Evolutionary conservation across 768 basidiomycete genomes (phyloP).

Genomic region (Dentipellis sp.): DNA sequence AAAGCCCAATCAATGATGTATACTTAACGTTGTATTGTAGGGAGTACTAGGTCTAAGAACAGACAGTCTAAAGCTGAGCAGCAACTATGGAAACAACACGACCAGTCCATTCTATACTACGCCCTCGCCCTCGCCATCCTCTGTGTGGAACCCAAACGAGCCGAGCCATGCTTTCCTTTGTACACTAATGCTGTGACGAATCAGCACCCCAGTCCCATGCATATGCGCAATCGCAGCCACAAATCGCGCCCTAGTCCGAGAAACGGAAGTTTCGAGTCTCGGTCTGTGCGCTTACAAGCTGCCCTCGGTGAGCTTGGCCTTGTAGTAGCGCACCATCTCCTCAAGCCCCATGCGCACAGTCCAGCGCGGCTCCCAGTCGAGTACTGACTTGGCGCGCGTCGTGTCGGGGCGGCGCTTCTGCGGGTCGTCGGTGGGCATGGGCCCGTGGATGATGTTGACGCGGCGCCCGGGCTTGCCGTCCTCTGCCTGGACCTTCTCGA

Average conservation of each 20-base stretch:
- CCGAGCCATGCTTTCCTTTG: no score
- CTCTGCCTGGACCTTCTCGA: conserved; percentile 85
- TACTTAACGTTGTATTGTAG: no score
- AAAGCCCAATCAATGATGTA: no score
- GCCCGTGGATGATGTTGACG: conserved; percentile 66
- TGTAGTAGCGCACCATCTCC: conserved; percentile 93
- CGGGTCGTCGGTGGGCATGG: conserved; percentile 89
- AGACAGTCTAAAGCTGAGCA: no score
- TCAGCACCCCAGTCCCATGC: neutral
- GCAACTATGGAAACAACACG: no score
- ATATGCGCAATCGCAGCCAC: neutral
- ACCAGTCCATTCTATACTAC: no score
- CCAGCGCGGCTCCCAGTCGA: conserved; percentile 92
- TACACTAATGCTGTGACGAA: no score
- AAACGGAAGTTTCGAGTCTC: neutral
- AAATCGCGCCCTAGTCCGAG: neutral
- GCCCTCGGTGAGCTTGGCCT: conserved; percentile 81
- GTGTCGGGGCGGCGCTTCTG: conserved; percentile 93
- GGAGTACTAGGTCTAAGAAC: no score
- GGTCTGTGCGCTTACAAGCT: conserved; percentile 38
- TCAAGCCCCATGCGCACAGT: conserved; percentile 87
- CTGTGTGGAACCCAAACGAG: no score
- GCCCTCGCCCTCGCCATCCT: no score
- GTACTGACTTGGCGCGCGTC: conserved; percentile 71
- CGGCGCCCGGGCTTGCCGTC: conserved; percentile 51